phyloP scores from a whole-genome alignment of 106 monocot species.

The Dendrobium chrysotoxum region DNA sequence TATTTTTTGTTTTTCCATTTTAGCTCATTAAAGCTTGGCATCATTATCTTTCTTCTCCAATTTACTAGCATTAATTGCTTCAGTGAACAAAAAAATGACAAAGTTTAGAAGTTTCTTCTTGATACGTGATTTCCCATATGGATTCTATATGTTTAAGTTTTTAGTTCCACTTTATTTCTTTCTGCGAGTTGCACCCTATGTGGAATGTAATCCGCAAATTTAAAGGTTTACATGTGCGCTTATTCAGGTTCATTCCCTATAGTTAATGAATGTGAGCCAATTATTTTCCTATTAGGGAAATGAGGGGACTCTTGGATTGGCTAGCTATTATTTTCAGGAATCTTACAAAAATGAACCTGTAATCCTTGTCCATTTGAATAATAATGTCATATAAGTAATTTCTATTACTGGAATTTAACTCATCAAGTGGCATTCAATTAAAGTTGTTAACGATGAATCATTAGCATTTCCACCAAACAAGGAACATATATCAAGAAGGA shows the following conservation, averaged over 20 bases:
- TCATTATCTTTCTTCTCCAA: background rate
- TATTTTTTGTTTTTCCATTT: background rate
- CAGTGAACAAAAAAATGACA: background rate
- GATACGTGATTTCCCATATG: background rate
- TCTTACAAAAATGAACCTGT: background rate
- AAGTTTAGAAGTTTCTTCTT: background rate
- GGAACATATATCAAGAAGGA: background rate
- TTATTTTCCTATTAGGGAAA: background rate
- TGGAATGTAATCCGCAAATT: background rate
- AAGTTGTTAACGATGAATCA: background rate
- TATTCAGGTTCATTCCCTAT: background rate
- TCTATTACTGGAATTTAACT: background rate
- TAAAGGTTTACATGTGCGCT: background rate
- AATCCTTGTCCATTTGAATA: background rate
- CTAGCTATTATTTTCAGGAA: background rate
- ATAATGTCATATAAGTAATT: background rate
- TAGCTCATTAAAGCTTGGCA: background rate
- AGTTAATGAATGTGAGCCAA: background rate
- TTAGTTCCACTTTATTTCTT: slow-evolving; percentile 1
- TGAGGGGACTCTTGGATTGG: background rate
- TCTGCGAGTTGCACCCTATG: background rate
- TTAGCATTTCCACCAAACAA: background rate
- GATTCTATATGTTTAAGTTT: background rate
- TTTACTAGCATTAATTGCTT: background rate
- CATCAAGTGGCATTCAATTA: background rate